phyloP scores from a whole-genome alignment of 2,329 filamentous ascomycete genomes.

The Lachnellula subtilissima region DNA sequence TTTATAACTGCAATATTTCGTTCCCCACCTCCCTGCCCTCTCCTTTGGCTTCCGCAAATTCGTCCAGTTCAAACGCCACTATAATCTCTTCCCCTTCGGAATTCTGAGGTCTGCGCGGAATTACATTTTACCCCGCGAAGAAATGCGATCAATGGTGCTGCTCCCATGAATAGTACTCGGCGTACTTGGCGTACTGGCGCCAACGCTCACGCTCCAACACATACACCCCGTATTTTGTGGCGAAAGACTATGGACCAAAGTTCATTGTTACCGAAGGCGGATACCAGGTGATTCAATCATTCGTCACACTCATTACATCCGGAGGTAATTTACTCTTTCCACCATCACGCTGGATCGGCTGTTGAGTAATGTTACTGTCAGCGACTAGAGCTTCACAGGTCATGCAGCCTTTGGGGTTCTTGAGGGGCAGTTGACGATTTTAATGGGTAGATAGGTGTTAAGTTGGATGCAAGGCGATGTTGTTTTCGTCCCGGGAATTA shows the following conservation, averaged over 20 bases:
- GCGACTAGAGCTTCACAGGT: slow-evolving; percentile 25
- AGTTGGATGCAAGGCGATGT: slow-evolving; percentile 33
- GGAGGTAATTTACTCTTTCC: slow-evolving; percentile 38
- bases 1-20: slow-evolving; percentile 33
- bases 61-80: slow-evolving; percentile 15
- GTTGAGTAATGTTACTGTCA: slow-evolving; percentile 13
- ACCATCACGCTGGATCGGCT: slow-evolving; percentile 37
- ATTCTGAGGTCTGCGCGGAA: slow-evolving; percentile 41
- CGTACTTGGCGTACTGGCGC: slow-evolving; percentile 39
- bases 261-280: slow-evolving; percentile 27
- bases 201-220: slow-evolving; percentile 31
- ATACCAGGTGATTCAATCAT: slow-evolving; percentile 42
- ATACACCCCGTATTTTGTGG: slow-evolving; percentile 38
- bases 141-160: slow-evolving; percentile 39
- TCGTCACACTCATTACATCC: slow-evolving; percentile 38
- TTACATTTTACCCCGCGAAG: slow-evolving; percentile 37
- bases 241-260: slow-evolving; percentile 43
- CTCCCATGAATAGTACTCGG: slow-evolving; percentile 34
- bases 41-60: slow-evolving; percentile 20
- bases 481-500: slow-evolving; percentile 35
- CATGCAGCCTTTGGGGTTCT: slow-evolving; percentile 37
- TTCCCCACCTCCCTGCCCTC: slow-evolving; percentile 35
- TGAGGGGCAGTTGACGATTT: slow-evolving; percentile 34
- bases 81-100: slow-evolving; percentile 35
- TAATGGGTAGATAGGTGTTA: slow-evolving; percentile 32